Evolutionary conservation across 352 stramenopile genomes (phyloP).

Genomic region (Phytophthora meadii): DNA sequence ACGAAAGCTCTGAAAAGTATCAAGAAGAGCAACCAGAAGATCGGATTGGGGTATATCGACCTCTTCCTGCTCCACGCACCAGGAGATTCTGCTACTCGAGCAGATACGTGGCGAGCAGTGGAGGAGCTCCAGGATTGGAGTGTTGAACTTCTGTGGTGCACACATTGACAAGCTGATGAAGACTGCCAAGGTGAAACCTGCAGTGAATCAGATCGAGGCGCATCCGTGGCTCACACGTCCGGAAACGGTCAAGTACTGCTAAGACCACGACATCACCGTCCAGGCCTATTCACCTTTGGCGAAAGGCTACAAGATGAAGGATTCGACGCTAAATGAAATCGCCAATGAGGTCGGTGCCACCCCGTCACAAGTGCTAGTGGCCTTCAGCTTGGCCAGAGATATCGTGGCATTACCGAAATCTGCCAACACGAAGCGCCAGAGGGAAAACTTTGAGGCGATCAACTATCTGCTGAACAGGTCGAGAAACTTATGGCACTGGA

Average conservation of each 20-base stretch:
- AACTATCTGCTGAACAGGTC: slow-evolving; percentile 44
- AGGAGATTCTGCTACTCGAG: slow-evolving; percentile 43
- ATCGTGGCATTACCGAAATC: slow-evolving; percentile 75
- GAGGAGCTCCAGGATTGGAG: slow-evolving; percentile 65
- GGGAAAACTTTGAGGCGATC: slow-evolving; percentile 58
- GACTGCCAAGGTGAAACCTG: slow-evolving; percentile 59
- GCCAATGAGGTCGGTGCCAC: slow-evolving; percentile 43
- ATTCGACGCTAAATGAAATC: slow-evolving; percentile 45
- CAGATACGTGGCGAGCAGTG: slow-evolving; percentile 61
- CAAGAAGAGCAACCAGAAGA: slow-evolving; percentile 58
- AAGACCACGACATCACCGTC: slow-evolving; percentile 52
- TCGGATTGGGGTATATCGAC: slow-evolving; percentile 87
- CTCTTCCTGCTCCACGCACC: slow-evolving; percentile 84
- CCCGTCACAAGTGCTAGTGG: slow-evolving; percentile 61
- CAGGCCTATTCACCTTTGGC: slow-evolving; percentile 70
- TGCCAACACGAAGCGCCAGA: slow-evolving; percentile 47
- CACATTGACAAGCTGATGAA: slow-evolving; percentile 87
- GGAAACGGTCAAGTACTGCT: slow-evolving; percentile 72
- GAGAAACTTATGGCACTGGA: slow-evolving; percentile 47
- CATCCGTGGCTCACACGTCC: slow-evolving; percentile 73
- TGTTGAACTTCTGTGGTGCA: slow-evolving; percentile 90
- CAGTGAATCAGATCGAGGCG: slow-evolving; percentile 89
- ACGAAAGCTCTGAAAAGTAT: slow-evolving; percentile 62
- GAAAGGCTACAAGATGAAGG: slow-evolving; percentile 46
- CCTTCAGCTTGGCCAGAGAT: slow-evolving; percentile 56